Conservation (phyloP, 1,139 yeast species). For the Dujonia santamariae region DNA sequence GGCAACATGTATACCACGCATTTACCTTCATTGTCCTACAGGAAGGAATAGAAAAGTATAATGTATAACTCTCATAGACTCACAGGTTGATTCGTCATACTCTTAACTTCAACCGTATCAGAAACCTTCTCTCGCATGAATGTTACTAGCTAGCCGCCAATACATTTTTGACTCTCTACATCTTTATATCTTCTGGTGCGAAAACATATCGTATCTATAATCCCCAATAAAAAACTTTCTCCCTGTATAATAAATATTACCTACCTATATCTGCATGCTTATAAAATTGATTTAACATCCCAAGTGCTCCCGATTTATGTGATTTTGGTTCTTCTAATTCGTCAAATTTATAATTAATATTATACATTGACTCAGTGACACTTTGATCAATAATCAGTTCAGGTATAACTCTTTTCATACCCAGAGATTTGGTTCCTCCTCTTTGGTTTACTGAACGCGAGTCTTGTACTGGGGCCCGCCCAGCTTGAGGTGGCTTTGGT, state of each 20-base stretch:
- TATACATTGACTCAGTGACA: conserved; percentile 25
- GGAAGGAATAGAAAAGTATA: too few species aligned
- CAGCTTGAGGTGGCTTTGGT: background rate
- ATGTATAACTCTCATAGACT: too few species aligned
- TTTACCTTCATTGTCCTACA: too few species aligned
- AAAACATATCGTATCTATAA: too few species aligned
- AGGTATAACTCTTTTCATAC: background rate
- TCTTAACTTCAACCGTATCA: too few species aligned
- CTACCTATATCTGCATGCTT: conserved; percentile 41
- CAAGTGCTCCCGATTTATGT: conserved; percentile 66
- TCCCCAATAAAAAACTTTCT: background rate
- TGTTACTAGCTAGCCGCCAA: too few species aligned
- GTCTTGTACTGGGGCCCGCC: background rate
- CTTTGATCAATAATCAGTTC: conserved; percentile 15
- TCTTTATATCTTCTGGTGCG: too few species aligned
- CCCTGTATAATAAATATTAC: background rate
- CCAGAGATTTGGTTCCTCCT: background rate
- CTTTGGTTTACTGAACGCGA: background rate
- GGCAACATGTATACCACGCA: too few species aligned
- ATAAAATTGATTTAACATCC: conserved; percentile 80
- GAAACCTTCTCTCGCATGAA: too few species aligned
- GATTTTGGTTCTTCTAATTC: conserved; percentile 24
- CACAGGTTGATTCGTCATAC: too few species aligned
- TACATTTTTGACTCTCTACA: too few species aligned
- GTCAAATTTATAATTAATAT: conserved; percentile 27